phyloP scores from a whole-genome alignment of 2,329 filamentous ascomycete genomes.

The Calonectria fujianensis region DNA sequence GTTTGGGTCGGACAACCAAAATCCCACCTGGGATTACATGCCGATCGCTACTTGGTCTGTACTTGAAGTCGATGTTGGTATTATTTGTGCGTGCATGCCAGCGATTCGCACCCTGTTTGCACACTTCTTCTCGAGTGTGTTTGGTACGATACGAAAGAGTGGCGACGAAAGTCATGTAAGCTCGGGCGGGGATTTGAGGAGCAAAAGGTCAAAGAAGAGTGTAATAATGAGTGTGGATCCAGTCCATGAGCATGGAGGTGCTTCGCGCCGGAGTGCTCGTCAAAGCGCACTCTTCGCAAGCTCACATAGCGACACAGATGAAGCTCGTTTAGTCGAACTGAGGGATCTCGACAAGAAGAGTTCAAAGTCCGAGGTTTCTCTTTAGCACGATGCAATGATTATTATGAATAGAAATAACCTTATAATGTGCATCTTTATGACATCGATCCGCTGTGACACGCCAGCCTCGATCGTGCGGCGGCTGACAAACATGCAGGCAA shows the following conservation, averaged over 20 bases:
- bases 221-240: background rate
- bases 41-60: slow-evolving; percentile 6
- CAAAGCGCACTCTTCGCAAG: background rate
- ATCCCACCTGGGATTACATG: background rate
- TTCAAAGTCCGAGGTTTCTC: background rate
- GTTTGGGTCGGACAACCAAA: background rate
- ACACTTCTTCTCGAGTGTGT: background rate
- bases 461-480: background rate
- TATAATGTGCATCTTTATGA: background rate
- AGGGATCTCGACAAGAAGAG: background rate
- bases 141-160: background rate
- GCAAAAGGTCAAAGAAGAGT: background rate
- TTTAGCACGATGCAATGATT: background rate
- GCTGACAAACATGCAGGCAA: background rate
- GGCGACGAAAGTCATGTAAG: background rate
- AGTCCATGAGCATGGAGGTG: background rate
- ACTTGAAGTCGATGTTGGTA: slow-evolving; percentile 16
- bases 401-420: background rate
- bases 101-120: slow-evolving; percentile 48
- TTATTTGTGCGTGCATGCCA: slow-evolving; percentile 17
- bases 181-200: background rate
- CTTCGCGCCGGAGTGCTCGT: background rate
- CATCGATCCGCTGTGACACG: background rate
- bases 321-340: background rate
- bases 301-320: background rate